A percentile compares a stretch with the other conserved stretches of the same genome.
Conservation (phyloP, 169 alveolate genomes). For the Plasmodium fragile region DNA sequence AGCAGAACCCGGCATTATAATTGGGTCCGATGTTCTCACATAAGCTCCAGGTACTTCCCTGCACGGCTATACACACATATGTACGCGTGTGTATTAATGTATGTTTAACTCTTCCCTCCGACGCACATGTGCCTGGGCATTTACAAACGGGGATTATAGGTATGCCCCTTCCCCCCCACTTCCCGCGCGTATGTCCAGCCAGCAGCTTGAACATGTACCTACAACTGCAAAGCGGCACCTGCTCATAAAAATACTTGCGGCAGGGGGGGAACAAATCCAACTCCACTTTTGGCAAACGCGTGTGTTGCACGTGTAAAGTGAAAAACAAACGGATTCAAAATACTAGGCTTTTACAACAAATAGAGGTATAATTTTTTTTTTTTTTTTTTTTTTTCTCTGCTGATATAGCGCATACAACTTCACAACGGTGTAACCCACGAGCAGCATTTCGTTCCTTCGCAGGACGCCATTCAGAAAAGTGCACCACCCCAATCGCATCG, state of each 20-base stretch:
- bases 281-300: not conserved
- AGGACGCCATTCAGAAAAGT: not conserved
- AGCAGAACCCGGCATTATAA: constrained; percentile 34
- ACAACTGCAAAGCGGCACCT: not conserved
- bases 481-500: not conserved
- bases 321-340: not conserved
- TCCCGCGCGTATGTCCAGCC: not conserved
- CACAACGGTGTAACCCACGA: not conserved
- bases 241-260: not conserved
- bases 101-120: not conserved
- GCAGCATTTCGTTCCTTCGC: not conserved
- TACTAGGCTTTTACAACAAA: not conserved
- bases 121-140: not conserved
- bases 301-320: not conserved
- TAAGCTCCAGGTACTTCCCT: not conserved
- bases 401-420: not conserved
- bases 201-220: not conserved
- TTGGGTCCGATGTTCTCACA: not conserved
- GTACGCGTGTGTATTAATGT: not conserved
- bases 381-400: not conserved
- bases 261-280: not conserved
- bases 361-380: not conserved
- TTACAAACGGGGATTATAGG: not conserved
- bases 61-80: not conserved
- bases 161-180: not conserved